Conservation (phyloP, 2,329 filamentous ascomycete genomes). For the Exophiala calicioides region DNA sequence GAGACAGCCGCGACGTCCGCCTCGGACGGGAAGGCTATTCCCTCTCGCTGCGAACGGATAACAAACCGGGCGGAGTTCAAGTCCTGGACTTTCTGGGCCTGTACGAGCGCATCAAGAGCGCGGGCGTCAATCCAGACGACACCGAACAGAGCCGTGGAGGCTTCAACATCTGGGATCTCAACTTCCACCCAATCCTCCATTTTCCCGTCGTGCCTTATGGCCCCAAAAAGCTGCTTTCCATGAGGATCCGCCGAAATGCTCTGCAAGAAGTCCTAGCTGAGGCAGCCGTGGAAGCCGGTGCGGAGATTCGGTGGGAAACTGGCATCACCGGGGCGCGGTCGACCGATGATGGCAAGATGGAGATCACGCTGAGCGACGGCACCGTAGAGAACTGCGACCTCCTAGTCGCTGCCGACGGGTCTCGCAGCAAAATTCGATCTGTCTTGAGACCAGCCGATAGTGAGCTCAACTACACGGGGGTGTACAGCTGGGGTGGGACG, state of each 20-base stretch:
- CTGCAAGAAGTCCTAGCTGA: slow-evolving; percentile 25
- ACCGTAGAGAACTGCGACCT: slow-evolving; percentile 37
- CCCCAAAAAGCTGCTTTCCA: slow-evolving; percentile 8
- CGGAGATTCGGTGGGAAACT: slow-evolving; percentile 24
- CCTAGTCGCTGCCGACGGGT: slow-evolving; percentile 50
- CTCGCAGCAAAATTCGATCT: slow-evolving; percentile 46
- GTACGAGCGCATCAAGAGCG: slow-evolving; percentile 25
- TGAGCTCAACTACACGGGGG: slow-evolving; percentile 45
- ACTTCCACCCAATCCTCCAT: slow-evolving; percentile 15
- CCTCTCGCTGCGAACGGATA: slow-evolving; percentile 33
- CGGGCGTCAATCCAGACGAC: slow-evolving; percentile 21
- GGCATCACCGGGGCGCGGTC: slow-evolving; percentile 15
- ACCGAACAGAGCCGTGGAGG: slow-evolving; percentile 7
- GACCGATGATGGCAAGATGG: slow-evolving; percentile 11
- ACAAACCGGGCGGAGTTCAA: slow-evolving; percentile 30
- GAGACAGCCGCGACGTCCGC: slow-evolving; percentile 38
- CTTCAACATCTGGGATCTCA: slow-evolving; percentile 28
- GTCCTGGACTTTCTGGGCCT: slow-evolving; percentile 32
- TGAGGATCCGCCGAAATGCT: slow-evolving; percentile 26
- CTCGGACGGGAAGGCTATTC: slow-evolving; percentile 33
- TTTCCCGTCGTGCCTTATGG: neutral
- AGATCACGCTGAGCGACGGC: slow-evolving; percentile 15
- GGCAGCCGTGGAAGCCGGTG: slow-evolving; percentile 31
- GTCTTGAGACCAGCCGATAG: slow-evolving; percentile 43
- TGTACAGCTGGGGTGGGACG: slow-evolving; percentile 43